phyloP scores from a whole-genome alignment of 805 yeast genomes.

The Suhomyces prunicola region DNA sequence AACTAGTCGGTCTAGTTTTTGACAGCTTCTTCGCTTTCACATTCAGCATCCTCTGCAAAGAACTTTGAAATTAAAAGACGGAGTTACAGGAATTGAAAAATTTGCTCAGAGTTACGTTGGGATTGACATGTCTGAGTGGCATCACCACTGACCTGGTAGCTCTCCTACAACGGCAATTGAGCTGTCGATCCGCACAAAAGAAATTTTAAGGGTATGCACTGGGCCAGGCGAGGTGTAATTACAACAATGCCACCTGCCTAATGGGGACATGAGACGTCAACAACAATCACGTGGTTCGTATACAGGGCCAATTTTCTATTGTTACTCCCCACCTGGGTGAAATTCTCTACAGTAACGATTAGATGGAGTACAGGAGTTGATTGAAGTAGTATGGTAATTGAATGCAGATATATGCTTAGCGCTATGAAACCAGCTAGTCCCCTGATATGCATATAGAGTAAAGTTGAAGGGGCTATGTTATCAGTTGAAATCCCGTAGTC shows the following conservation, averaged over 20 bases:
- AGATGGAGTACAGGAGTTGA: not conserved
- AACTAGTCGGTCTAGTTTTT: conserved; percentile 13
- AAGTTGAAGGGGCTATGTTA: not conserved
- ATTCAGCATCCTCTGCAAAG: not conserved
- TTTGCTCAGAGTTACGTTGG: not conserved
- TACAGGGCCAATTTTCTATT: not conserved
- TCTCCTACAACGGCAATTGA: not conserved
- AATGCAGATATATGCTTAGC: not conserved
- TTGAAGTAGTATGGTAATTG: not conserved
- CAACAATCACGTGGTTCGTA: not conserved
- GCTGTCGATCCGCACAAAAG: not conserved
- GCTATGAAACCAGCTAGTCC: not conserved
- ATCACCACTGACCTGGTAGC: not conserved
- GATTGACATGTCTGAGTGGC: not conserved
- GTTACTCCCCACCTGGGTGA: not conserved
- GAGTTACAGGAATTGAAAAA: not conserved
- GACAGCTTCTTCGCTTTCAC: not conserved
- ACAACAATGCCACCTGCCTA: not conserved
- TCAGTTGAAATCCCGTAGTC: not conserved
- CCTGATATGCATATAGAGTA: not conserved
- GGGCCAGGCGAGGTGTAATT: not conserved
- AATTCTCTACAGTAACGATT: not conserved
- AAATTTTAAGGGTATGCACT: not conserved
- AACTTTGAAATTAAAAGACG: not conserved
- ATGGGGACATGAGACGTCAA: not conserved